Conservation (phyloP, 2,329 filamentous ascomycete species). For the Aspergillus floridensis region DNA sequence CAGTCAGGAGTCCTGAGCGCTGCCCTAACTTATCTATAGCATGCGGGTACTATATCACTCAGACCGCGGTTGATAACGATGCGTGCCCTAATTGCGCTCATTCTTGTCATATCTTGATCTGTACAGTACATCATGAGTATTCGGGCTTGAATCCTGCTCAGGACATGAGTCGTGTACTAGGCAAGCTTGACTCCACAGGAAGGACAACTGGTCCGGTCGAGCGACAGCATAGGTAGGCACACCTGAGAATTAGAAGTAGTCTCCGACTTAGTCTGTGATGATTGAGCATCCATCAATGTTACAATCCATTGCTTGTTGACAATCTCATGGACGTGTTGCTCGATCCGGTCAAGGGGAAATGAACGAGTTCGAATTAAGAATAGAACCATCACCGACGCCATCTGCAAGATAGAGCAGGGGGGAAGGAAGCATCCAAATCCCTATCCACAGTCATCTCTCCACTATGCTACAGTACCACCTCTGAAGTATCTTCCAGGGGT, state of each 20-base stretch:
- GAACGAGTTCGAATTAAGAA: neutral
- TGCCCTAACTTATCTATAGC: neutral
- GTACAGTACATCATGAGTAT: too few relatives aligned
- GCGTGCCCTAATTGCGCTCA: neutral
- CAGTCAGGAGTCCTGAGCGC: neutral
- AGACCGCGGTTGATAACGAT: neutral
- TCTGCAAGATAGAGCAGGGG: neutral
- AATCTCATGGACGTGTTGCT: neutral
- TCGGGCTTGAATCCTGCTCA: too few relatives aligned
- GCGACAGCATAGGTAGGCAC: neutral
- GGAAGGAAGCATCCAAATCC: neutral
- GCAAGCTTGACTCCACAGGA: neutral
- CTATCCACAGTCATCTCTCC: neutral
- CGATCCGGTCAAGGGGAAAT: neutral
- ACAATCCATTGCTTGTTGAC: neutral
- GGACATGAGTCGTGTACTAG: neutral
- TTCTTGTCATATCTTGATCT: neutral
- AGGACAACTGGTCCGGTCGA: neutral
- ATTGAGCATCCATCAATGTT: neutral
- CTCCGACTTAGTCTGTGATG: too few relatives aligned
- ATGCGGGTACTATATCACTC: neutral
- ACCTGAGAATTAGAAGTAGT: too few relatives aligned
- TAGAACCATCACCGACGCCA: neutral
- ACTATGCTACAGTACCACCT: neutral
- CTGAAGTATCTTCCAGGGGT: neutral